Conservation (phyloP, 2,329 filamentous ascomycete species). For the Corinectria fuckeliana region DNA sequence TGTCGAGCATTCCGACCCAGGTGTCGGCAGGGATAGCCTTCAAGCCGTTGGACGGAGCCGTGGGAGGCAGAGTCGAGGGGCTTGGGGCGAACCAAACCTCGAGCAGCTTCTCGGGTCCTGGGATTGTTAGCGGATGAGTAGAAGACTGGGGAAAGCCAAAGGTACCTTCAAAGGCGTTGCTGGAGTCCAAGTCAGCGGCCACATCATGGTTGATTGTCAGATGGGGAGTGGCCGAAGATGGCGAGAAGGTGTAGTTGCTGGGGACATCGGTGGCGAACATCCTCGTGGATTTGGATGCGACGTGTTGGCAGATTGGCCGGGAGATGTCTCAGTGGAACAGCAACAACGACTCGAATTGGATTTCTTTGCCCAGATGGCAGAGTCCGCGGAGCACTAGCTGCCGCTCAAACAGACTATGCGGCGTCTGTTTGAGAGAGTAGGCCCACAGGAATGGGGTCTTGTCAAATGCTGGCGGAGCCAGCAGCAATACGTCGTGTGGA, state of each 20-base stretch:
- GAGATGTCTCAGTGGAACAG: slow-evolving; percentile 3
- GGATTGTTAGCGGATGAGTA: slow-evolving; percentile 15
- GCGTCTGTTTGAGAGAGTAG: slow-evolving; percentile 96
- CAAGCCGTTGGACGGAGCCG: slow-evolving; percentile 76
- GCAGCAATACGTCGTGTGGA: slow-evolving; percentile 65
- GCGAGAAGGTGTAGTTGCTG: slow-evolving; percentile 81
- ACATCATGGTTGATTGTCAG: slow-evolving; percentile 97
- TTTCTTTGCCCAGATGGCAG: slow-evolving; percentile 48
- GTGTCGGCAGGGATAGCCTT: slow-evolving; percentile 84
- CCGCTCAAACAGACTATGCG: slow-evolving; percentile 96
- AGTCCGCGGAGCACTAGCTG: slow-evolving; percentile 94
- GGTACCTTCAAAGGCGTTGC: slow-evolving; percentile 91
- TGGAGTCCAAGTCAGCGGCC: slow-evolving; percentile 89
- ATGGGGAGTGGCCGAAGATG: slow-evolving; percentile 83
- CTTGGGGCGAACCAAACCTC: slow-evolving; percentile 97
- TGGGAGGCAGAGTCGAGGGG: slow-evolving; percentile 72
- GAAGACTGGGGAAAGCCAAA: neutral
- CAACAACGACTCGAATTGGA: neutral
- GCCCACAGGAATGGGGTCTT: slow-evolving; percentile 78
- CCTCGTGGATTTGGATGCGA: slow-evolving; percentile 28
- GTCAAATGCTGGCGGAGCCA: slow-evolving; percentile 85
- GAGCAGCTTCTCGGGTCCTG: slow-evolving; percentile 93
- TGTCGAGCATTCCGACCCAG: slow-evolving; percentile 96
- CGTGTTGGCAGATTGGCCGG: slow-evolving; percentile 20
- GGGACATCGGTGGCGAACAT: slow-evolving; percentile 88